A percentile compares a stretch with the other conserved stretches of the same genome.
phyloP scores from a whole-genome alignment of 805 yeast genomes.

The Cyberlindnera japonica region DNA sequence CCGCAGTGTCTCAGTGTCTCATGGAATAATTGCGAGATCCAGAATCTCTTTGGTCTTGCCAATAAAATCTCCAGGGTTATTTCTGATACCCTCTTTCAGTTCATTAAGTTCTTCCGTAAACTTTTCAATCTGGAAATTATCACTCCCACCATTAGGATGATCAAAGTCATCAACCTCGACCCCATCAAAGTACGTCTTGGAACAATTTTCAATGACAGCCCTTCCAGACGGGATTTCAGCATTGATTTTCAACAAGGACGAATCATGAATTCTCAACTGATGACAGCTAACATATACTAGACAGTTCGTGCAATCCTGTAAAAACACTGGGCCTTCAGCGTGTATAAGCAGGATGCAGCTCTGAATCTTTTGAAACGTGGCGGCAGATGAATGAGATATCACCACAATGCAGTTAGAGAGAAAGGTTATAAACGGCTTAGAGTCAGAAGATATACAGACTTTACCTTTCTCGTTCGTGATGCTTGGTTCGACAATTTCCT shows the following conservation, averaged over 20 bases:
- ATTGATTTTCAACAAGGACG: conserved; percentile 5
- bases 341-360: conserved; percentile 13
- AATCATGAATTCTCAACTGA: conserved; percentile 24
- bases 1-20: too few species aligned
- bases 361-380: conserved; percentile 12
- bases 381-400: conserved; percentile 7
- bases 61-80: too few species aligned
- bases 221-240: conserved; percentile 10
- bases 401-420: conserved; percentile 12
- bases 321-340: conserved; percentile 19
- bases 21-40: too few species aligned
- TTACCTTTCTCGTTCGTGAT: not conserved
- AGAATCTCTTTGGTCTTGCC: too few species aligned
- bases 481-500: conserved; percentile 3
- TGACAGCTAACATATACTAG: conserved; percentile 19
- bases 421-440: conserved; percentile 9
- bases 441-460: not conserved
- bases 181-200: conserved; percentile 11
- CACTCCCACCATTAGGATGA: conserved; percentile 22
- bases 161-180: conserved; percentile 24
- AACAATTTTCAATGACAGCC: conserved; percentile 23
- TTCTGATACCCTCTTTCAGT: too few species aligned
- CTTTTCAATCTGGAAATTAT: conserved; percentile 5
- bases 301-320: conserved; percentile 12
- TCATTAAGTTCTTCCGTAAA: not conserved